A percentile compares a stretch with the other conserved stretches of the same genome.
Evolutionary conservation across 192 early-diverging fungal genomes (phyloP).

Genomic region (Mortierella hygrophila): DNA sequence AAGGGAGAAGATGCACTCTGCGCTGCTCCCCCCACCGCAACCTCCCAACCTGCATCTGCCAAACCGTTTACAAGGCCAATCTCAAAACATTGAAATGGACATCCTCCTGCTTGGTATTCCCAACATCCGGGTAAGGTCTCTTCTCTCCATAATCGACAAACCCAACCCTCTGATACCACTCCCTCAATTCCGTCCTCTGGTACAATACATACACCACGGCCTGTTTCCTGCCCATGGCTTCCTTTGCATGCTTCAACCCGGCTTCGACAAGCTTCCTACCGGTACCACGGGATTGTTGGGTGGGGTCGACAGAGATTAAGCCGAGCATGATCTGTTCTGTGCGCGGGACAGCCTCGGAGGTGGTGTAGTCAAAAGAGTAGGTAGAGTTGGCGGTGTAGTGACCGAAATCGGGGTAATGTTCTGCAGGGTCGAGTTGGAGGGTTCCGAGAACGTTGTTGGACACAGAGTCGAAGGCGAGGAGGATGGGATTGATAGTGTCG

Average conservation of each 20-base stretch:
- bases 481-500: conserved; percentile 42
- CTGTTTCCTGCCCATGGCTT: conserved; percentile 40
- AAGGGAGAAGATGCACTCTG: neutral
- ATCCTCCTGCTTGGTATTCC: conserved; percentile 15
- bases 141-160: conserved; percentile 57
- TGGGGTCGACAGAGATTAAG: conserved; percentile 55
- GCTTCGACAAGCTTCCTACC: conserved; percentile 57
- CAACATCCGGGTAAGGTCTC: conserved; percentile 39
- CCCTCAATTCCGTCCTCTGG: conserved; percentile 51
- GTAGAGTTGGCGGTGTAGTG: neutral
- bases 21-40: no score
- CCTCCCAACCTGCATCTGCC: no score
- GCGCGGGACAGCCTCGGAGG: neutral
- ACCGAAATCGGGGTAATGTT: conserved; percentile 26
- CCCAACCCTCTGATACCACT: conserved; percentile 60
- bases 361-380: neutral
- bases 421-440: conserved; percentile 49
- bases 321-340: conserved; percentile 54
- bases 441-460: conserved; percentile 53
- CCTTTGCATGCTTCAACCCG: conserved; percentile 44
- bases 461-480: conserved; percentile 51
- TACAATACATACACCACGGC: conserved; percentile 51
- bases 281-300: conserved; percentile 58
- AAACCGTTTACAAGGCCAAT: neutral
- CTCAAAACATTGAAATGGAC: conserved; percentile 54